phyloP scores from a whole-genome alignment of 2,329 filamentous ascomycete species.

The Colletotrichum gloeosporioides region DNA sequence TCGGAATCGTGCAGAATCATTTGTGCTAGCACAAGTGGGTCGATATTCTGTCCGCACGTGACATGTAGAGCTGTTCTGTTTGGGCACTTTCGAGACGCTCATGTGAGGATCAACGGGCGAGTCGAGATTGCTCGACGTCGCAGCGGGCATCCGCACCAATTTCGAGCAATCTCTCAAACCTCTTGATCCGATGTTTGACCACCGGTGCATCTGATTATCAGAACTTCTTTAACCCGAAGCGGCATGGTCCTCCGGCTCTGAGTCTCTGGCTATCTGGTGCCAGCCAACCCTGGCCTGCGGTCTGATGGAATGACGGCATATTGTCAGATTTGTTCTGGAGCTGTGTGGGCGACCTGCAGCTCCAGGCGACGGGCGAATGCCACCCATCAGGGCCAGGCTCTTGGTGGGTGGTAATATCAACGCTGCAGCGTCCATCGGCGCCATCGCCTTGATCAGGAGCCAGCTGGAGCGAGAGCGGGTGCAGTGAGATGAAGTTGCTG shows the following conservation, averaged over 20 bases:
- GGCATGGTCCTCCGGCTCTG: background rate
- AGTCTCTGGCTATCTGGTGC: background rate
- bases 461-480: background rate
- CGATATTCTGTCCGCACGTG: background rate
- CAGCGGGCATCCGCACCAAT: slow-evolving; percentile 12
- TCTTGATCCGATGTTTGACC: background rate
- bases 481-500: background rate
- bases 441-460: background rate
- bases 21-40: background rate
- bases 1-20: background rate
- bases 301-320: slow-evolving; percentile 16
- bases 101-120: slow-evolving; percentile 20
- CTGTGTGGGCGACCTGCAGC: background rate
- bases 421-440: background rate
- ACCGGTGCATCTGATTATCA: background rate
- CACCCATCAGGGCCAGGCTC: background rate
- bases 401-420: background rate
- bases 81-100: background rate
- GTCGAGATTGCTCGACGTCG: slow-evolving; percentile 16
- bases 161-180: slow-evolving; percentile 16
- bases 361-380: background rate
- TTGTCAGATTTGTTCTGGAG: background rate
- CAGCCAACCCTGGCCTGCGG: background rate
- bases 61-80: background rate
- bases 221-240: background rate